phyloP scores from a whole-genome alignment of 2,329 filamentous ascomycete species.

The Cadophora sp. region DNA sequence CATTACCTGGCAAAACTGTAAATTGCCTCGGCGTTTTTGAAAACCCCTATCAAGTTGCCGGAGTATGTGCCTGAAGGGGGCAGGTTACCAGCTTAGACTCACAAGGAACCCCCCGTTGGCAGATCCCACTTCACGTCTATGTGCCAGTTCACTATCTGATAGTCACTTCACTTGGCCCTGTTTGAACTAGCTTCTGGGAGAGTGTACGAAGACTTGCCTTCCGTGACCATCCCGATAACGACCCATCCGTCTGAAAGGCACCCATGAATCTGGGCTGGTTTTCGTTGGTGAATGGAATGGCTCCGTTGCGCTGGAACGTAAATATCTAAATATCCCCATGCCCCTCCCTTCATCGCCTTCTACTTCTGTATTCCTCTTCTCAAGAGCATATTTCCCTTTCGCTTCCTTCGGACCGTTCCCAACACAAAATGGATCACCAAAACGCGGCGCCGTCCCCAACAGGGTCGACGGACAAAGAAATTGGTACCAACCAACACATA shows the following conservation, averaged over 20 bases:
- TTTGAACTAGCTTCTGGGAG: neutral
- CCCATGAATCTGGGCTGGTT: neutral
- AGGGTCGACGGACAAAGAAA: conserved; percentile 37
- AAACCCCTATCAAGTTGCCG: neutral
- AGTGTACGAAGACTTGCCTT: conserved; percentile 2
- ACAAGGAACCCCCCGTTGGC: neutral
- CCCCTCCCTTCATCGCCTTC: neutral
- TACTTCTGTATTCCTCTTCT: neutral
- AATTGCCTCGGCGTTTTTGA: conserved; percentile 16
- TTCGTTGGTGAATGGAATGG: neutral
- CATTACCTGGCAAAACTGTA: neutral
- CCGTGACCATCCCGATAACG: neutral
- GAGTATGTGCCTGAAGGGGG: neutral
- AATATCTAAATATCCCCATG: neutral
- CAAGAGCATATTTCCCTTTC: neutral
- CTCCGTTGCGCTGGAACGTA: neutral
- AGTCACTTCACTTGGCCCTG: neutral
- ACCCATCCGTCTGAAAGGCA: neutral
- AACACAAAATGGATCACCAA: conserved; percentile 19
- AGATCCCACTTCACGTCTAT: neutral
- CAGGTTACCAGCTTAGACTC: neutral
- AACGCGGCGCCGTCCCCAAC: conserved; percentile 25
- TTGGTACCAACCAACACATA: conserved; percentile 25
- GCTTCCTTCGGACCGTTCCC: neutral
- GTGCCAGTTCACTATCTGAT: neutral